phyloP scores from a whole-genome alignment of 495 filamentous ascomycete genomes.

The Hypomontagnella monticulosa region DNA sequence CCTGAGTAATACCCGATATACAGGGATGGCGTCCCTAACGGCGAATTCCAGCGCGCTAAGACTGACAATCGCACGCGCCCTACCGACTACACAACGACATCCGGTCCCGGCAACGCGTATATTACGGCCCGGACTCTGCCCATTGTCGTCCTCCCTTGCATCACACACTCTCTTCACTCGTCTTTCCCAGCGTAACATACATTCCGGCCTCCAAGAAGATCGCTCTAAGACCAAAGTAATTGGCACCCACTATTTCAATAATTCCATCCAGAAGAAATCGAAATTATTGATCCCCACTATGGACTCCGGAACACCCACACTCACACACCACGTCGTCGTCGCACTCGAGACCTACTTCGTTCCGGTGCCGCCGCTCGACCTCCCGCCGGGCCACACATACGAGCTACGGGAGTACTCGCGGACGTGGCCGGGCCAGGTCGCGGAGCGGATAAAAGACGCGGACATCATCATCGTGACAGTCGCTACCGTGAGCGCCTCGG shows the following conservation, averaged over 20 bases:
- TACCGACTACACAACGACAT: conserved; percentile 21
- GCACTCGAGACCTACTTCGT: conserved; percentile 58
- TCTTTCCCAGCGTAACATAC: not conserved
- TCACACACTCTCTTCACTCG: not conserved
- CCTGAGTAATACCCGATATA: conserved; percentile 3
- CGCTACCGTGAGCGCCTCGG: conserved; percentile 49
- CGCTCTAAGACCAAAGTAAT: not conserved
- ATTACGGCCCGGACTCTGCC: conserved; percentile 13
- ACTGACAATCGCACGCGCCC: conserved; percentile 14
- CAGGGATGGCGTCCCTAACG: conserved; percentile 12
- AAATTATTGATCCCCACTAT: too few species aligned
- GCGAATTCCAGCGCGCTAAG: conserved; percentile 1
- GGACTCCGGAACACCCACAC: not conserved
- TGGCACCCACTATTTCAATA: not conserved
- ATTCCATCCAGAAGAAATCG: not conserved
- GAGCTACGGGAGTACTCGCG: conserved; percentile 44
- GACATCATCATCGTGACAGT: conserved; percentile 60
- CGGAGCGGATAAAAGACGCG: conserved; percentile 54
- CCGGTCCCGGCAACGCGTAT: conserved; percentile 31
- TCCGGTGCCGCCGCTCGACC: conserved; percentile 52
- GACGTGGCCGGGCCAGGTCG: conserved; percentile 48
- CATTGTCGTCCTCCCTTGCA: too few species aligned
- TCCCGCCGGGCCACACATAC: conserved; percentile 52
- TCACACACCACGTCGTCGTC: conserved; percentile 54
- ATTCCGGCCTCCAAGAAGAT: not conserved